Percentiles rank a stretch among this genome's conserved stretches.
Conservation (phyloP, 129 eudicot genomes). For the Saposhnikovia divaricata region DNA sequence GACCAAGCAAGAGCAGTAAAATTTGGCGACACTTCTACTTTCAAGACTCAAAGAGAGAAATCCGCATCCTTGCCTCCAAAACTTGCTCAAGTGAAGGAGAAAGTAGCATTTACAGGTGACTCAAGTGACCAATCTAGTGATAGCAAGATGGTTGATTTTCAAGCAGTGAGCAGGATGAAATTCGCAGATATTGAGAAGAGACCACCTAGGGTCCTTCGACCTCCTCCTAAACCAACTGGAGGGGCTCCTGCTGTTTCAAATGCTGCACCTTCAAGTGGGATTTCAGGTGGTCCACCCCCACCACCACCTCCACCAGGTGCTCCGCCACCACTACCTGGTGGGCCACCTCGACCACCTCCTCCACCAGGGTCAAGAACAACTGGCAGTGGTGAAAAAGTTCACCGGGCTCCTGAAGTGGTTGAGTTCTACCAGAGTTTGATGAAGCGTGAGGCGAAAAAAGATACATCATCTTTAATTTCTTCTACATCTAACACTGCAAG, state of each 20-base stretch:
- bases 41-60: slow-evolving; percentile 29
- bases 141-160: slow-evolving; percentile 25
- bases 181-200: slow-evolving; percentile 77
- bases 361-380: slow-evolving; percentile 70
- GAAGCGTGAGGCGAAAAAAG: slow-evolving; percentile 98
- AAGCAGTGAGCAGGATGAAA: slow-evolving; percentile 66
- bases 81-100: slow-evolving; percentile 76
- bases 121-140: slow-evolving; percentile 41
- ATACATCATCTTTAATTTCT: slow-evolving; percentile 49
- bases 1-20: slow-evolving; percentile 84
- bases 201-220: slow-evolving; percentile 76
- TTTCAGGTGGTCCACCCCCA: slow-evolving; percentile 66
- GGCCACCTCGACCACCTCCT: slow-evolving; percentile 77
- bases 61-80: slow-evolving; percentile 70
- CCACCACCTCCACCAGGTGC: slow-evolving; percentile 94
- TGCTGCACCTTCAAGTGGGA: slow-evolving; percentile 20
- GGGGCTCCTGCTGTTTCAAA: slow-evolving; percentile 31
- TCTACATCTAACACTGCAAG: slow-evolving; percentile 47
- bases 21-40: slow-evolving; percentile 58
- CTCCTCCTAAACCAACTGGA: slow-evolving; percentile 71
- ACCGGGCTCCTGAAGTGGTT: slow-evolving; percentile 93
- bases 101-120: slow-evolving; percentile 33
- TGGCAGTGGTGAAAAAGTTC: slow-evolving; percentile 82
- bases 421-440: slow-evolving; percentile 91
- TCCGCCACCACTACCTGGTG: slow-evolving; percentile 79